Evolutionary conservation across 1,284 basidiomycete species (phyloP), one percentile per base, ranked within the genome.

Genomic region (Puccinia horiana): DNA sequence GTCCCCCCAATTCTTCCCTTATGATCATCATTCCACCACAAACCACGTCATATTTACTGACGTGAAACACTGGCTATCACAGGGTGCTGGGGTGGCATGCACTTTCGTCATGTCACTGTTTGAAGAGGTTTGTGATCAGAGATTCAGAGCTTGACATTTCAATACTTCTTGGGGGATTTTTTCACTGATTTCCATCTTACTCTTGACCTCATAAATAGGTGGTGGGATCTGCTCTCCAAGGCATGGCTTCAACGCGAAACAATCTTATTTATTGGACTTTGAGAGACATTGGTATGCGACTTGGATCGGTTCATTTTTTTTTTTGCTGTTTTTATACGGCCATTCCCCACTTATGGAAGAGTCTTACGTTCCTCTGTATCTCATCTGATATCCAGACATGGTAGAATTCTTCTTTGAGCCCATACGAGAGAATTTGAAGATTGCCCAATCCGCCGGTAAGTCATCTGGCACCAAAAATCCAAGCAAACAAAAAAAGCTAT

Each of bases 91-190:
- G 29, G 72, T 74, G 12, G 79, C 49, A 2, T 73, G 72, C 47
- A 81, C 79, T 23, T 81, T 81, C 42, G 35, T 70, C 44, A 67
- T 75, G 72, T 74, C 79, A 29, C 69, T 74, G 20, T 81, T 81
- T n/a, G 79, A 81, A 81, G 72, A 81, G 69, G 79, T 81, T 44
- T 26, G 67, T 52, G 14, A 69, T 58, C 49, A 3, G 18, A 54
- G 18, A 16, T 23, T 40, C 54, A 37, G 32, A 6, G 32, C 70
- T 54, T 72, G 35, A 29, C 16, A 32, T 26, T 47, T 70, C 16
- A 47, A 4, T 56, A 35, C 40, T 44, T 1, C 26, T 42, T 20
- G 5, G 65, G 8, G 52, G 23, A 32, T 35, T 32, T 61, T 69
- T 47, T 67, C 16, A 47, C 40, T 69, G 65, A 69, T 69, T 47